Evolutionary conservation across 768 basidiomycete genomes (phyloP), one percentile per base, ranked within the genome.

Genomic region (Pulveroboletus ravenelii): DNA sequence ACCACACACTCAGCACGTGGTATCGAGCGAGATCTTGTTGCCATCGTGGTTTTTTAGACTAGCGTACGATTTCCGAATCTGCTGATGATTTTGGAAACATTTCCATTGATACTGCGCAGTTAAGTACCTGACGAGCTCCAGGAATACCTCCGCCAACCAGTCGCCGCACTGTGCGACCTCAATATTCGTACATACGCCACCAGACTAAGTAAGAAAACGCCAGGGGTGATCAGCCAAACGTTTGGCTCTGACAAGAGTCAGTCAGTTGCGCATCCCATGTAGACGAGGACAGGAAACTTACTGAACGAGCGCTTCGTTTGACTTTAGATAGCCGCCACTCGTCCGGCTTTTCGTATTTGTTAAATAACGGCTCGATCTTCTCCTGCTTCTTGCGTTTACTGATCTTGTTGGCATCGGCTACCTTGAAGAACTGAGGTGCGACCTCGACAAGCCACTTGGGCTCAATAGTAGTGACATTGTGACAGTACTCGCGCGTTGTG

Each of bases 361-460:
- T 96, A 74, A 70, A 96, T 65, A 97, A 69, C 8, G 95, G 95
- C 64, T 95, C 92, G 57, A 96, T 96, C 81, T 93, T 96, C 75
- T 95, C 93, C 68, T 93, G 87, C 69, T 79, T 84, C 78, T 96
- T 97, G 58, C 93, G 81, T 70, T 94, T 95, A 64, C 90, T 93
- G 72, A 98, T 95, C 71, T 96, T 97, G 74, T 93, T 94, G 47
- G 83, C 89, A 69, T 98, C 96, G 3, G 95, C 93, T 39, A 99
- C 93, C 70, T 90, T 91, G 86, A 98, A 99, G 78, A 96, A 97
- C 53, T 94, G 93, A 1, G 96, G 95, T 7, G 95, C 96, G 20
- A 95, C 93, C 63, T 99, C 94, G 15, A 93, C 89, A 8, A 98
- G 81, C 96, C 95, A 99, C 68, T 96, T 96, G 5, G 96, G 95